A percentile compares a stretch with the other conserved stretches of the same genome.
Conservation (phyloP, 192 early-diverging fungal genomes). For the Linnemannia schmuckeri region DNA sequence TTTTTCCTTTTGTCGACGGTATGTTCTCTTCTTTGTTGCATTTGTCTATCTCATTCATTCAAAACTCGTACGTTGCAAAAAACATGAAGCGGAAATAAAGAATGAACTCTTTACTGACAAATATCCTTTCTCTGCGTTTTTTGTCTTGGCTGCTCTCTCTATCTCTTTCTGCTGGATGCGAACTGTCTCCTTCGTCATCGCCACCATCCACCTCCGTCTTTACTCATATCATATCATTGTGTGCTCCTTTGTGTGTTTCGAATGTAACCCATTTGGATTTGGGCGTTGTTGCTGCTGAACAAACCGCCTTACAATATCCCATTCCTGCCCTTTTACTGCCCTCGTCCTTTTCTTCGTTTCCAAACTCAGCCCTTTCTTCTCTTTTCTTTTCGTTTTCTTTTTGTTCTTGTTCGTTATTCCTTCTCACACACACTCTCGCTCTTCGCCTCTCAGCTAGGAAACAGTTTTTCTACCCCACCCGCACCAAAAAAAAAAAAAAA, state of each 20-base stretch:
- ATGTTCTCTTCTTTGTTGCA: background rate
- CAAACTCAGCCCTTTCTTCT: background rate
- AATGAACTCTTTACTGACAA: conserved; percentile 1
- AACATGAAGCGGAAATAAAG: background rate
- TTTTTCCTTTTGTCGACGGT: background rate
- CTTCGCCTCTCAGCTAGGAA: background rate
- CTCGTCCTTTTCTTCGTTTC: background rate
- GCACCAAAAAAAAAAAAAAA: background rate
- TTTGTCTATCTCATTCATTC: background rate
- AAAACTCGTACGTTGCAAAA: too few species aligned
- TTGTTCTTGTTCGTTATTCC: background rate
- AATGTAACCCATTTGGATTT: background rate
- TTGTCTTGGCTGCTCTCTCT: background rate
- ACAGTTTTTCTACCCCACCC: background rate
- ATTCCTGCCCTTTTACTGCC: background rate
- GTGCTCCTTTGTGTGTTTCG: background rate
- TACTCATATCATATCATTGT: background rate
- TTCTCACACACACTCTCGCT: background rate
- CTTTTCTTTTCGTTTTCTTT: background rate
- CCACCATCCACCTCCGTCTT: background rate
- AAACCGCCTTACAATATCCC: too few species aligned
- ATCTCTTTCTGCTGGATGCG: background rate
- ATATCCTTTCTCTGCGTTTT: background rate
- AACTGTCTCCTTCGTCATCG: background rate
- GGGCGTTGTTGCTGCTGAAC: background rate